phyloP scores from a whole-genome alignment of 768 basidiomycete genomes.

The Kwoniella bestiolae region DNA sequence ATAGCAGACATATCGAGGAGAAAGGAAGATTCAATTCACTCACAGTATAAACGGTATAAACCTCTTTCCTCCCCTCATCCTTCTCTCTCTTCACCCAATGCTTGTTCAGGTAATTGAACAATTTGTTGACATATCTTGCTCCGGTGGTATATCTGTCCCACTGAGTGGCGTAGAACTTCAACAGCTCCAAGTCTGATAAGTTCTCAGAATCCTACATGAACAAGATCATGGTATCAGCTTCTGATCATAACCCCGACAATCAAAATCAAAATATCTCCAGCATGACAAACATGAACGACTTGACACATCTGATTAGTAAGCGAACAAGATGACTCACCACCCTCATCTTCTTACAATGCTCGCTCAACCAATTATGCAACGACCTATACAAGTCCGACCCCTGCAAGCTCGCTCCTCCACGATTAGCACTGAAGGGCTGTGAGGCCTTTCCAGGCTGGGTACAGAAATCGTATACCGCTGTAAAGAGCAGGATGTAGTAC shows the following conservation, averaged over 20 bases:
- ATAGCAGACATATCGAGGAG: neutral
- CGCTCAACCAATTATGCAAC: constrained; percentile 85
- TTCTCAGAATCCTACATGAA: constrained; percentile 69
- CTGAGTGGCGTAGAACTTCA: constrained; percentile 87
- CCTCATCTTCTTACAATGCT: constrained; percentile 72
- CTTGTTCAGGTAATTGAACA: constrained; percentile 97
- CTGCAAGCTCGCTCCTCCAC: constrained; percentile 85
- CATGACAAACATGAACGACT: too few species aligned
- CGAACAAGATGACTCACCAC: constrained; percentile 60
- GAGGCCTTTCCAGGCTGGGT: constrained; percentile 56
- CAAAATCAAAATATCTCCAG: too few species aligned
- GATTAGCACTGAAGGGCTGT: constrained; percentile 21
- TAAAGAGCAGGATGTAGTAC: constrained; percentile 66
- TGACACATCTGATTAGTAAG: neutral
- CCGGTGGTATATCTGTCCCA: constrained; percentile 98
- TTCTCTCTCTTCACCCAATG: constrained; percentile 99
- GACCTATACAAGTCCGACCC: constrained; percentile 96
- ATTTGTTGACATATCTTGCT: constrained; percentile 93
- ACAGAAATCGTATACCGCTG: constrained; percentile 97
- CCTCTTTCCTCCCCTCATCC: constrained; percentile 92
- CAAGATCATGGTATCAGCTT: constrained; percentile 7
- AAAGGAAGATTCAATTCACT: too few species aligned
- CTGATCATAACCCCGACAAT: too few species aligned
- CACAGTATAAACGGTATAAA: constrained; percentile 95
- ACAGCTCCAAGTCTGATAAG: constrained; percentile 81